A percentile compares a stretch with the other conserved stretches of the same genome.
Conservation (phyloP, 225 moss, liverwort and hornwort species). For the Polytrichum formosum region DNA sequence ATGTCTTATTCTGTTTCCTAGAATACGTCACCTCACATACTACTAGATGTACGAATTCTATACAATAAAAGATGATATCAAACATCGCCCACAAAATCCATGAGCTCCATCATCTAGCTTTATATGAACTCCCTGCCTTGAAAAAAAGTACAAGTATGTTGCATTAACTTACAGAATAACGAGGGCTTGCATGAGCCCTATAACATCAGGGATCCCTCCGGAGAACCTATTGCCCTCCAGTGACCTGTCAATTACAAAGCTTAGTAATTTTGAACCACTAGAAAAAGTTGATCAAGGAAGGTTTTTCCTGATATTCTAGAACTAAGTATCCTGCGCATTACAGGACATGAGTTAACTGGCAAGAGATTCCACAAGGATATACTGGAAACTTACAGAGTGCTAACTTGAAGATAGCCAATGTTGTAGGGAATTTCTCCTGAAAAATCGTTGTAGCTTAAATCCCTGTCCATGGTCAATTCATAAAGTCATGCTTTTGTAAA, state of each 20-base stretch:
- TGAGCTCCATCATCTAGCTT: too few relatives aligned
- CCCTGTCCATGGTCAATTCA: slow-evolving; percentile 20
- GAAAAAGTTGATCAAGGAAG: too few relatives aligned
- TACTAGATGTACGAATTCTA: neutral
- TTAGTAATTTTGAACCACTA: too few relatives aligned
- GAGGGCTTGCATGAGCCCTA: slow-evolving; percentile 64
- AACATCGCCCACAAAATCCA: too few relatives aligned
- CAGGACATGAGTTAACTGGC: too few relatives aligned
- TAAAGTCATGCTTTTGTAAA: neutral
- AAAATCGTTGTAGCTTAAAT: slow-evolving; percentile 55
- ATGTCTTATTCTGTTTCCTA: too few relatives aligned
- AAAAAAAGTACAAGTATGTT: neutral
- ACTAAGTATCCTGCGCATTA: too few relatives aligned
- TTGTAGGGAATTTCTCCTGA: slow-evolving; percentile 53
- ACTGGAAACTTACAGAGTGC: slow-evolving; percentile 48
- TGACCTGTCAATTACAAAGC: slow-evolving; percentile 27
- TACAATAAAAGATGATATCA: too few relatives aligned
- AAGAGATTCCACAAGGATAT: too few relatives aligned
- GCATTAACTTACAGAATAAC: slow-evolving; percentile 49
- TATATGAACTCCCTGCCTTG: neutral
- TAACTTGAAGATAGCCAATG: slow-evolving; percentile 62
- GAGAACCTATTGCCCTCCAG: slow-evolving; percentile 51
- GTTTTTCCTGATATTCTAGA: too few relatives aligned
- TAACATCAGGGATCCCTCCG: slow-evolving; percentile 55
- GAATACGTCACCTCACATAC: too few relatives aligned